Base-by-base conservation (phyloP, 768 basidiomycete genomes). In the Tylopilus vinaceipallidus region DNA sequence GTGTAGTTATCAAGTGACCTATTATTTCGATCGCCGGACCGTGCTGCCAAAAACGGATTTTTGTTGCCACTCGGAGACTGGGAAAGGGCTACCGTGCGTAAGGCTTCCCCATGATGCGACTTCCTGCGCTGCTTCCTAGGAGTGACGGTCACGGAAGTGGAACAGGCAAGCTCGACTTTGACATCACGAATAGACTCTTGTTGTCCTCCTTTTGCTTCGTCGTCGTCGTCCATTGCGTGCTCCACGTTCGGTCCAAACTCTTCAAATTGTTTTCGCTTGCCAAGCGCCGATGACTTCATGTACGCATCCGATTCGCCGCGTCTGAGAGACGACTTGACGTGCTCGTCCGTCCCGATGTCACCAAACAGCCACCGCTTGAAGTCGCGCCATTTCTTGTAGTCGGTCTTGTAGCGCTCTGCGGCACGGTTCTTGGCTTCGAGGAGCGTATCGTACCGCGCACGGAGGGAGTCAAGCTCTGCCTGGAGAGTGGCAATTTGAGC, bases 381-480 rank as follows among this genome's bases (percentile, higher is more conserved):
- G 14, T 57, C 59, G 36, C 65, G 65, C 80, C 80, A 85, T 49
- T 72, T 77, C 61, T 75, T 75, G 64, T 75, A 82, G 60, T 86
- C 79, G 17, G 53, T 50, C 51, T 76, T 73, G 63, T 80, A 81
- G 17, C 73, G 75, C 19, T 63, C 69, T 11, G 72, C 73, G 12
- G 75, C 75, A 1, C 76, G 73, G 43, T 74, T 70, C 46, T 76
- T 75, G 24, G 71, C 67, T 33, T 69, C 66, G 6, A 65, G 52
- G 1, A 86, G 67, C 1, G 68, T 70, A 34, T 81, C 77, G 48
- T 78, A 81, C 12, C 72, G 72, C 29, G 45, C 56, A 47, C 73
- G 57, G 3, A 81, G 64, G 9, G 70, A 57, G 1, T 63, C 54
- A 6, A 76, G 57, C 53, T 75, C 70, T 37, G 19, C 47, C 20